A percentile compares a stretch with the other conserved stretches of the same genome.
phyloP scores from a whole-genome alignment of 129 eudicot species.

The Arctium minus region DNA sequence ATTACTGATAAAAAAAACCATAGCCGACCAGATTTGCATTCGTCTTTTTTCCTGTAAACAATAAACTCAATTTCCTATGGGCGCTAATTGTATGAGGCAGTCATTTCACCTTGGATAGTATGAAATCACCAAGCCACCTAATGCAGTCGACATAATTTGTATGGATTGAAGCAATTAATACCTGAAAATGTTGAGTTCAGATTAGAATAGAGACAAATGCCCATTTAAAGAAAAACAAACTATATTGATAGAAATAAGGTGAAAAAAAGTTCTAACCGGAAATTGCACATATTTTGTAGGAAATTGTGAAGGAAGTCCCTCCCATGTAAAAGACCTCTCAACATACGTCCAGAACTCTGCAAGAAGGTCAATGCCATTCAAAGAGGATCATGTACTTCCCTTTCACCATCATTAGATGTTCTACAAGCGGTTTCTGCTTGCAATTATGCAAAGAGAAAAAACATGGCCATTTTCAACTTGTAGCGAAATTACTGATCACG shows the following conservation, averaged over 20 bases:
- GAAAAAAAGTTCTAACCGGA: conserved; percentile 56
- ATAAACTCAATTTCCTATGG: neutral
- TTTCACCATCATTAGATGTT: neutral
- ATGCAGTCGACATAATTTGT: conserved; percentile 94
- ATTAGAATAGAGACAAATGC: conserved; percentile 9
- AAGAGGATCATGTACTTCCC: neutral
- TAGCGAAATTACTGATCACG: neutral
- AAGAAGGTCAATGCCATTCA: conserved; percentile 14
- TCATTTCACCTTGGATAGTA: conserved; percentile 75
- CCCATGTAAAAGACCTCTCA: conserved; percentile 97
- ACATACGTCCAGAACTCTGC: conserved; percentile 98
- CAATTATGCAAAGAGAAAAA: neutral
- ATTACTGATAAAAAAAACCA: neutral
- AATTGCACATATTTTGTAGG: conserved; percentile 99
- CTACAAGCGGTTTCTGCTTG: neutral
- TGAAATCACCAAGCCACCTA: conserved; percentile 98
- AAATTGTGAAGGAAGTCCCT: conserved; percentile 87
- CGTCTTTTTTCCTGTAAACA: neutral
- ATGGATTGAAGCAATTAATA: conserved; percentile 82
- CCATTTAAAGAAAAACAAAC: neutral
- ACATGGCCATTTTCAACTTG: neutral
- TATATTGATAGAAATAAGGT: neutral
- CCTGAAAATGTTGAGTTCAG: conserved; percentile 37
- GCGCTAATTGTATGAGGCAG: neutral
- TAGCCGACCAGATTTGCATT: neutral